Evolutionary conservation across 768 basidiomycete species (phyloP), one percentile per base, ranked within the genome.

Genomic region (Boletus tomentosulus): DNA sequence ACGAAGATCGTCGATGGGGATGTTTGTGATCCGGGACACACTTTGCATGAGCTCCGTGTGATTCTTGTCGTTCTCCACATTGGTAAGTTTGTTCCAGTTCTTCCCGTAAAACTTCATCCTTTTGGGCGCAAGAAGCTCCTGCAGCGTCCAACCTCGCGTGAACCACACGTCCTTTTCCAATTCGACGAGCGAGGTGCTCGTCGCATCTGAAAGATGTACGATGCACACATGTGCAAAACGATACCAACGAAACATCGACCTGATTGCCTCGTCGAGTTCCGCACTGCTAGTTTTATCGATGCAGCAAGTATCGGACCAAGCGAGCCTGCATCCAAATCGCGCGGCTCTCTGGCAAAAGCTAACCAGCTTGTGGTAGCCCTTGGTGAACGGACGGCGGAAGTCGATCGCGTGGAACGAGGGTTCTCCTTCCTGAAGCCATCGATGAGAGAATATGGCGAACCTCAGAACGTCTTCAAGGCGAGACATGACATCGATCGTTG

Each of bases 231-330:
- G 39, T 13, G 59, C 54, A 6, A 44, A 41, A 6, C 49, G 54
- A 37, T 60, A 60, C 59, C 59, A 61, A 15, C 59, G 54, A 31
- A 57, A 60, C 59, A 60, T 60, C 2, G 59, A 60, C 35, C 59
- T 49, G 33, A 61, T 57, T 3, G 58, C 55, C 11, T 60, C 59
- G 35, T 61, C 59, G 13, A 60, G 58, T 11, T 56, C 59, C 19
- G 53, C 54, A 9, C 58, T 60, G 30, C 58, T 60, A 5, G 38
- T 42, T n/a, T 60, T 60, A 13, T 60, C 44, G 25, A 60, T 60
- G 5, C 58, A 60, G 6, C 54, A 60, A 3, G 59, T 60, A 13
- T 60, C 58, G 2, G 58, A 52, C 59, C 59, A 60, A 15, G 59
- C 59, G 2, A 61, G 56, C 24, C 16, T 52, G 35, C 60, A 61